A percentile compares a stretch with the other conserved stretches of the same genome.
These are phyloP conservation scores for Cryptococcus sp. DNA, from an alignment of 1,284 basidiomycete genomes.

Conservation along the genomic window DNA sequence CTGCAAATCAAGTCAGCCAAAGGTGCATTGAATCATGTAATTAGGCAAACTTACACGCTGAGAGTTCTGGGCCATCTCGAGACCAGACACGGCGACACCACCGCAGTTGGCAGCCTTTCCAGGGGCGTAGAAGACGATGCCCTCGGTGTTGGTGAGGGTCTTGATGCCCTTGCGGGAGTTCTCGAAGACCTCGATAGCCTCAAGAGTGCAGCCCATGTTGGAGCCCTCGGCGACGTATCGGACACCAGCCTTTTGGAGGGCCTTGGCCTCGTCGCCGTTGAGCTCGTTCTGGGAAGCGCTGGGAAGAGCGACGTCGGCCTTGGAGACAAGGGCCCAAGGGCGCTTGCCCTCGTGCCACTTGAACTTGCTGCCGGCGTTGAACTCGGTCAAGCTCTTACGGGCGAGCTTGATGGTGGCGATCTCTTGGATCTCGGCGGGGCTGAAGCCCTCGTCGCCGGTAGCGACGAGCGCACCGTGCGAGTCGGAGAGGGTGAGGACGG, in stretches of 20 bases:
- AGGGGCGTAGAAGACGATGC: conserved; percentile 67
- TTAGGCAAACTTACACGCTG: conserved; percentile 58
- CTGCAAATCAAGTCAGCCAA: neutral
- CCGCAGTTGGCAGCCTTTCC: conserved; percentile 72
- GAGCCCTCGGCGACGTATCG: conserved; percentile 76
- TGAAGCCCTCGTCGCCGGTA: conserved; percentile 60
- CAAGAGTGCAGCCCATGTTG: conserved; percentile 72
- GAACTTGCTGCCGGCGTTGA: conserved; percentile 58
- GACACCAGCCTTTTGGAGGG: conserved; percentile 68
- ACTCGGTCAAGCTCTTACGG: conserved; percentile 62
- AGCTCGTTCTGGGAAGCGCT: conserved; percentile 80
- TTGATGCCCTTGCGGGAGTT: conserved; percentile 59
- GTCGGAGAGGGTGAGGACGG: conserved; percentile 75
- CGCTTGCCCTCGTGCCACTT: conserved; percentile 69
- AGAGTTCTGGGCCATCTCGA: conserved; percentile 82
- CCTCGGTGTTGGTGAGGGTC: conserved; percentile 48
- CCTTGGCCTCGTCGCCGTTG: conserved; percentile 66
- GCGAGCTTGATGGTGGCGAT: conserved; percentile 67
- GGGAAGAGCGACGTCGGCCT: conserved; percentile 72
- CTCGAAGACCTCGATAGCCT: conserved; percentile 75
- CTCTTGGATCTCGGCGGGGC: conserved; percentile 60
- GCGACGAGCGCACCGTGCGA: conserved; percentile 72
- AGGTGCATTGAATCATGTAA: neutral
- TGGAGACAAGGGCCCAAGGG: conserved; percentile 71
- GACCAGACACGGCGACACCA: conserved; percentile 62